These are phyloP conservation scores for Anethum foeniculum DNA, from an alignment of 140 eudicot genomes.

Conservation along the genomic window DNA sequence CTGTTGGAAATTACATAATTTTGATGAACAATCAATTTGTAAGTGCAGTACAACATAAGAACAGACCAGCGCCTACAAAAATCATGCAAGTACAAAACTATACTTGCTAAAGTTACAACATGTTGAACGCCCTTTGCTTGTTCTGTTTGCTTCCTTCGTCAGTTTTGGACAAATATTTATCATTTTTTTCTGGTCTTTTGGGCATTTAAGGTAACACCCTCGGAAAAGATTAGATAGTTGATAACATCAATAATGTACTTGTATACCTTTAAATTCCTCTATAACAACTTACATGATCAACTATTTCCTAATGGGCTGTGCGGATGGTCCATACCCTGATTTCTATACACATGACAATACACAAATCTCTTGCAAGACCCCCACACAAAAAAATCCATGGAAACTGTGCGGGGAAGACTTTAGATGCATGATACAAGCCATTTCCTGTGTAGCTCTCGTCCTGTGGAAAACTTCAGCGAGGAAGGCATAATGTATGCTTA, in stretches of 20 bases:
- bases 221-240: too few relatives aligned
- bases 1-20: too few relatives aligned
- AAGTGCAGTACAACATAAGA: too few relatives aligned
- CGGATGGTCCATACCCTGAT: not conserved
- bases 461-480: not conserved
- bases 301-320: not conserved
- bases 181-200: too few relatives aligned
- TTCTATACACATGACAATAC: not conserved
- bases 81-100: too few relatives aligned
- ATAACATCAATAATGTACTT: not conserved
- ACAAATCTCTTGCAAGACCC: not conserved
- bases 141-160: too few relatives aligned
- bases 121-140: too few relatives aligned
- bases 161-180: too few relatives aligned
- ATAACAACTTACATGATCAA: not conserved
- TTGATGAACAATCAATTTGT: too few relatives aligned
- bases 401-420: not conserved
- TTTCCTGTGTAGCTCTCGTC: not conserved
- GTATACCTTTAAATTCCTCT: not conserved
- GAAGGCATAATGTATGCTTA: not conserved
- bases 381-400: not conserved
- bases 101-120: too few relatives aligned
- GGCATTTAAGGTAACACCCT: too few relatives aligned
- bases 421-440: not conserved
- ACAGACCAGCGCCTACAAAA: too few relatives aligned